These are phyloP conservation scores for Plantago coronopus DNA, from an alignment of 305 asterid genomes.

Conservation along the genomic window DNA sequence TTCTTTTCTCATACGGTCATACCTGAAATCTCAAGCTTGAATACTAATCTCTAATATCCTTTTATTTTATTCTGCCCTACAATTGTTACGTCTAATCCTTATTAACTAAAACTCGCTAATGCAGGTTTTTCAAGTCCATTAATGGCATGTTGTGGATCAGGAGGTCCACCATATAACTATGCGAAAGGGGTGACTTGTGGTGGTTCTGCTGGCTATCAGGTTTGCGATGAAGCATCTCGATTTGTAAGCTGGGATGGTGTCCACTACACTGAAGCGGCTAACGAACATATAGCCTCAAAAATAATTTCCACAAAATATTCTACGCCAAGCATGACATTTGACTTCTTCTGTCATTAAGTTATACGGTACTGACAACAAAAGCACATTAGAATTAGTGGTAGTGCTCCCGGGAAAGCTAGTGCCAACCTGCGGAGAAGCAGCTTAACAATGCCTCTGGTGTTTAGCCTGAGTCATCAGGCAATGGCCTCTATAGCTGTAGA, in stretches of 20 bases:
- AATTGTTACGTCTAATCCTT: background rate
- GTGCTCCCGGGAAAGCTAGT: background rate
- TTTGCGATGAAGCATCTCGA: constrained; percentile 45
- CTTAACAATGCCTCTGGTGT: background rate
- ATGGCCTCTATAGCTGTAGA: background rate
- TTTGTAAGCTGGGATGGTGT: constrained; percentile 80
- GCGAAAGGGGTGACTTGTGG: constrained; percentile 50
- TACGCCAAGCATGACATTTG: constrained; percentile 47
- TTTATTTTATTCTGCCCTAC: background rate
- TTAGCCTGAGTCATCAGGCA: background rate
- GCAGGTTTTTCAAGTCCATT: constrained; percentile 61
- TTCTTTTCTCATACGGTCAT: too few relatives aligned
- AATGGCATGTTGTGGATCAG: constrained; percentile 84
- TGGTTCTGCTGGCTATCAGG: constrained; percentile 54
- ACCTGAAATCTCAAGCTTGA: background rate
- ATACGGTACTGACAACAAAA: background rate
- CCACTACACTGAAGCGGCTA: constrained; percentile 82
- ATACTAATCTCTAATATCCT: too few relatives aligned
- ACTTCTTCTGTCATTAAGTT: constrained; percentile 61
- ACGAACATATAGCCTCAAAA: constrained; percentile 51
- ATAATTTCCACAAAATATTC: constrained; percentile 57
- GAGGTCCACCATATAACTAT: constrained; percentile 85
- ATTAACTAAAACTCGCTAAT: background rate
- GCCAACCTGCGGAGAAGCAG: background rate
- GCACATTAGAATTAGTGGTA: background rate